Conservation (phyloP, 108 stramenopile genomes). For the Cyclotella atomus region DNA sequence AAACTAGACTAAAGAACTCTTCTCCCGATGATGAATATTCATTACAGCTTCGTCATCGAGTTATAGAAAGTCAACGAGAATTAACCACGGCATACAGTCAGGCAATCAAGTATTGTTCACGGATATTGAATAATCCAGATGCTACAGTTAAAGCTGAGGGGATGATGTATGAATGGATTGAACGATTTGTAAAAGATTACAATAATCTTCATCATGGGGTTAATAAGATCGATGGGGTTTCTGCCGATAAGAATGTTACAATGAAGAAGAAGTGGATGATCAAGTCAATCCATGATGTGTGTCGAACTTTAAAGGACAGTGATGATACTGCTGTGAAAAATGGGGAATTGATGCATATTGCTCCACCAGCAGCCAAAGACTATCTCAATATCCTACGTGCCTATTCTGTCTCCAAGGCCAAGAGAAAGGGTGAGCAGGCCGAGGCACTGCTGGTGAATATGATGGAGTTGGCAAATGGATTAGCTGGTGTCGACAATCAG, state of each 20-base stretch:
- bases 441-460: slow-evolving; percentile 40
- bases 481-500: slow-evolving; percentile 11
- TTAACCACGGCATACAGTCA: slow-evolving; percentile 38
- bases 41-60: slow-evolving; percentile 25
- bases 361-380: slow-evolving; percentile 44
- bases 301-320: background rate
- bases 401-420: slow-evolving; percentile 46
- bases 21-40: background rate
- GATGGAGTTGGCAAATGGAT: slow-evolving; percentile 38
- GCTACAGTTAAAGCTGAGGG: slow-evolving; percentile 35
- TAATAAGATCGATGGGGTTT: background rate
- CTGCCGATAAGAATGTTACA: slow-evolving; percentile 4
- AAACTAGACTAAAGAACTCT: background rate
- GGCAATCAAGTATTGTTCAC: slow-evolving; percentile 52
- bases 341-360: slow-evolving; percentile 7
- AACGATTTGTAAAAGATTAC: slow-evolving; percentile 10
- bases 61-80: slow-evolving; percentile 20
- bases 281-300: slow-evolving; percentile 14
- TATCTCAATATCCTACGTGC: slow-evolving; percentile 47
- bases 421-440: slow-evolving; percentile 48
- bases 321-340: background rate
- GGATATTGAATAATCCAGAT: slow-evolving; percentile 33
- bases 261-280: slow-evolving; percentile 34
- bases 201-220: background rate
- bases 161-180: slow-evolving; percentile 51